A percentile compares a stretch with the other conserved stretches of the same genome.
Conservation (phyloP, 2,329 filamentous ascomycete genomes). For the Claviceps quebecensis region DNA sequence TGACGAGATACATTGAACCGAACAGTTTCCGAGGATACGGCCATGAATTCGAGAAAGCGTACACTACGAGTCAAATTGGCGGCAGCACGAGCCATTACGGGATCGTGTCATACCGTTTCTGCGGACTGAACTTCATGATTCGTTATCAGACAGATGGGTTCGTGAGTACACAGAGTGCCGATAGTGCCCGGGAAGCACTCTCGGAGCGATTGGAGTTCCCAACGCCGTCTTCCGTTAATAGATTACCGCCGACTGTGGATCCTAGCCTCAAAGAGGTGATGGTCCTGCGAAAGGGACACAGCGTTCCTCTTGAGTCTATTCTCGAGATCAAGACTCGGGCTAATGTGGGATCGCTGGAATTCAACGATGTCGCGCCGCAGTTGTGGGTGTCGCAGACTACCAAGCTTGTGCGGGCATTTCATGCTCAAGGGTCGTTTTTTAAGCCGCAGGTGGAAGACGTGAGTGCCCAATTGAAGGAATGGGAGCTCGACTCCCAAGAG, state of each 20-base stretch:
- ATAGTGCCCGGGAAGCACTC: conserved; percentile 4
- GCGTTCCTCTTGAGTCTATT: conserved; percentile 20
- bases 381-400: conserved; percentile 33
- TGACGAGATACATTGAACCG: conserved; percentile 16
- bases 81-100: conserved; percentile 29
- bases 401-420: conserved; percentile 31
- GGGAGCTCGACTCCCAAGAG: conserved; percentile 21
- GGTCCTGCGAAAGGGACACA: conserved; percentile 17
- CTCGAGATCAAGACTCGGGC: conserved; percentile 32
- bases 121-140: conserved; percentile 25
- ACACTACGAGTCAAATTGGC: conserved; percentile 20
- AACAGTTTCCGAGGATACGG: conserved; percentile 27
- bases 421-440: conserved; percentile 22
- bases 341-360: conserved; percentile 16
- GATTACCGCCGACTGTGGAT: not conserved
- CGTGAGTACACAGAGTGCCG: conserved; percentile 7
- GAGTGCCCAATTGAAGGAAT: conserved; percentile 14
- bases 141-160: conserved; percentile 31
- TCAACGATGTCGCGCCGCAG: conserved; percentile 24
- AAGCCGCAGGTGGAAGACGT: conserved; percentile 19
- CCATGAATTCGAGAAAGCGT: conserved; percentile 30
- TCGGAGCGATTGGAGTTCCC: conserved; percentile 12
- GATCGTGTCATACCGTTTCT: conserved; percentile 29
- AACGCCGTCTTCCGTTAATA: conserved; percentile 11
- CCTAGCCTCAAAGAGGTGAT: conserved; percentile 13